phyloP scores from a whole-genome alignment of 1,284 basidiomycete species.

The Trichosporon asahii region DNA sequence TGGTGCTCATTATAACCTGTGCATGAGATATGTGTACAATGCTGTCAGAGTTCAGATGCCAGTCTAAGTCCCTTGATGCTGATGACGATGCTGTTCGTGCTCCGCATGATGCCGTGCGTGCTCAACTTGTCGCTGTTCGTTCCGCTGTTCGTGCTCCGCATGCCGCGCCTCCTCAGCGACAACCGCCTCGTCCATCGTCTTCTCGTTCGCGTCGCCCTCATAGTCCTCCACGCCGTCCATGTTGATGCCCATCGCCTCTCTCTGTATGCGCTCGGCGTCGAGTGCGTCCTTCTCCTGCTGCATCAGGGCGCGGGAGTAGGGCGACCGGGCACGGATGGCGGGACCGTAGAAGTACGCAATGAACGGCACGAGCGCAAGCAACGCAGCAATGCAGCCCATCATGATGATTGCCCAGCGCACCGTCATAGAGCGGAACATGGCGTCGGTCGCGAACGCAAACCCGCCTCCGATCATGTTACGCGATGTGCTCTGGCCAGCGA shows the following conservation, averaged over 20 bases:
- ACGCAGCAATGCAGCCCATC: slow-evolving; percentile 20
- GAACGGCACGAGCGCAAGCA: slow-evolving; percentile 42
- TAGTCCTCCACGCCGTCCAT: slow-evolving; percentile 17
- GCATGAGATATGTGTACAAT: neutral
- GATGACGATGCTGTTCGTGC: neutral
- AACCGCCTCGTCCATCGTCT: neutral
- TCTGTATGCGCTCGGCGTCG: slow-evolving; percentile 28
- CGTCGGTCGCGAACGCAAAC: slow-evolving; percentile 26
- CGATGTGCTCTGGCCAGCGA: slow-evolving; percentile 19
- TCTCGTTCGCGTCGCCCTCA: slow-evolving; percentile 20
- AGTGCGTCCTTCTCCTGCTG: slow-evolving; percentile 38
- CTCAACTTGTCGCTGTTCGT: no score
- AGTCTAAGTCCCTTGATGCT: neutral
- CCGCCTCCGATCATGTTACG: slow-evolving; percentile 23
- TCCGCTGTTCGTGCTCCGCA: neutral
- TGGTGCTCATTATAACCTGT: neutral
- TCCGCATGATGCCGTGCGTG: neutral
- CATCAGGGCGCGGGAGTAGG: slow-evolving; percentile 43
- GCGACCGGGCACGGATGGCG: slow-evolving; percentile 36
- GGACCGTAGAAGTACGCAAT: slow-evolving; percentile 43
- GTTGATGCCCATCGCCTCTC: slow-evolving; percentile 18
- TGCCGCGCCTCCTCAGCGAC: neutral
- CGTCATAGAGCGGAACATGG: slow-evolving; percentile 23
- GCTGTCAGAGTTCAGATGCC: neutral
- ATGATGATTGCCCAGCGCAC: slow-evolving; percentile 22